Evolutionary conservation across 768 basidiomycete species (phyloP).

Genomic region (Krasilnikovozyma curviuscula): DNA sequence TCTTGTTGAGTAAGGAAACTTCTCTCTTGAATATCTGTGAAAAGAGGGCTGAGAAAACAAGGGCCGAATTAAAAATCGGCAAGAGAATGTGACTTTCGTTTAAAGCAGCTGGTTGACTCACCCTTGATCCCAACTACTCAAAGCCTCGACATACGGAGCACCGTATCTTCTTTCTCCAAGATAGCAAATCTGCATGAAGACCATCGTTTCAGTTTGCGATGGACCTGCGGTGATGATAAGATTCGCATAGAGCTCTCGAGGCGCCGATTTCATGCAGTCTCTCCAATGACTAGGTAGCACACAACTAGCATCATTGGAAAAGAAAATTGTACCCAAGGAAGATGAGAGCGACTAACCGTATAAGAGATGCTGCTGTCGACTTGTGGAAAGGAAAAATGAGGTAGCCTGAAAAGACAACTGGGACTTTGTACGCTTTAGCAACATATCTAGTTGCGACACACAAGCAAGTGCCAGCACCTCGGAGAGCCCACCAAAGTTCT

Average conservation of each 20-base stretch:
- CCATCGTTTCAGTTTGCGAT: constrained; percentile 30
- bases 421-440: constrained; percentile 69
- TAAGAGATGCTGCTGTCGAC: constrained; percentile 66
- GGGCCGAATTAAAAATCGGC: neutral
- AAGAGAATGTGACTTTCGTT: neutral
- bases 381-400: constrained; percentile 76
- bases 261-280: constrained; percentile 76
- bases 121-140: constrained; percentile 78
- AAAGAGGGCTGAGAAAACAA: constrained; percentile 34
- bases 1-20: constrained; percentile 77
- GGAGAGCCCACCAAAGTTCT: constrained; percentile 78
- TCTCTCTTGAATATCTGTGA: constrained; percentile 82
- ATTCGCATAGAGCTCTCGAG: constrained; percentile 73
- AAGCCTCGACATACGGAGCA: constrained; percentile 55
- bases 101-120: too few relatives aligned
- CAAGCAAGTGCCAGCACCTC: constrained; percentile 63
- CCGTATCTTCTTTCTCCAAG: constrained; percentile 54
- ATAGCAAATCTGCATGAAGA: constrained; percentile 79
- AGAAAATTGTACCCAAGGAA: neutral
- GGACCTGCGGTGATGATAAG: constrained; percentile 79
- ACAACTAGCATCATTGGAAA: neutral
- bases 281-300: constrained; percentile 56
- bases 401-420: constrained; percentile 80
- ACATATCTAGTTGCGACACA: constrained; percentile 80
- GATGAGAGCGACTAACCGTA: constrained; percentile 22